Percentiles rank a stretch among this genome's conserved stretches.
These are phyloP conservation scores for Colletotrichum spaethianum DNA, from an alignment of 2,329 filamentous ascomycete genomes.

Conservation along the genomic window DNA sequence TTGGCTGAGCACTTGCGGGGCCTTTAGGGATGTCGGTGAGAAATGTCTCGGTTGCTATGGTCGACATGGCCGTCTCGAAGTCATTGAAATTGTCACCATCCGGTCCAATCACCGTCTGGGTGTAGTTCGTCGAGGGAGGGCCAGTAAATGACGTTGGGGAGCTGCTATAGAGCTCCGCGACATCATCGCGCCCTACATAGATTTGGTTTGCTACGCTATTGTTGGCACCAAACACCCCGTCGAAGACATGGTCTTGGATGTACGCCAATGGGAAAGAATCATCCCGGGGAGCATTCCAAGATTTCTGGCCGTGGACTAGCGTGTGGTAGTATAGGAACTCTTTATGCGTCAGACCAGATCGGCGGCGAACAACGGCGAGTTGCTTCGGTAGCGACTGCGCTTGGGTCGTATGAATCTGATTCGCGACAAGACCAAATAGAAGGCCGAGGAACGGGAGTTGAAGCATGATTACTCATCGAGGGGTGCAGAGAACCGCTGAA, in stretches of 20 bases:
- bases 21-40: background rate
- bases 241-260: constrained; percentile 27
- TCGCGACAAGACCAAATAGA: background rate
- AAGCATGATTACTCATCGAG: background rate
- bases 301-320: constrained; percentile 24
- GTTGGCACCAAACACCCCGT: constrained; percentile 26
- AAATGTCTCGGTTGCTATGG: constrained; percentile 12
- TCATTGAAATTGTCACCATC: constrained; percentile 33
- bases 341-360: constrained; percentile 18
- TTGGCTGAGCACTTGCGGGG: background rate
- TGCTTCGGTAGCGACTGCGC: constrained; percentile 11
- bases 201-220: constrained; percentile 25
- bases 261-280: constrained; percentile 12
- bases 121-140: no score
- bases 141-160: no score
- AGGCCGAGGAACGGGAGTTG: background rate
- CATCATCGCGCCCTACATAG: constrained; percentile 24
- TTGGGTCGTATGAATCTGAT: background rate
- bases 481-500: background rate
- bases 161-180: constrained; percentile 11
- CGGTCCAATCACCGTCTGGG: background rate
- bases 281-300: constrained; percentile 9
- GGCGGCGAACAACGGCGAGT: constrained; percentile 21
- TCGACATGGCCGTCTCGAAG: constrained; percentile 19
- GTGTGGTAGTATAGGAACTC: constrained; percentile 26